Conservation (phyloP, 2,329 filamentous ascomycete genomes). For the Colletotrichum nymphaeae region DNA sequence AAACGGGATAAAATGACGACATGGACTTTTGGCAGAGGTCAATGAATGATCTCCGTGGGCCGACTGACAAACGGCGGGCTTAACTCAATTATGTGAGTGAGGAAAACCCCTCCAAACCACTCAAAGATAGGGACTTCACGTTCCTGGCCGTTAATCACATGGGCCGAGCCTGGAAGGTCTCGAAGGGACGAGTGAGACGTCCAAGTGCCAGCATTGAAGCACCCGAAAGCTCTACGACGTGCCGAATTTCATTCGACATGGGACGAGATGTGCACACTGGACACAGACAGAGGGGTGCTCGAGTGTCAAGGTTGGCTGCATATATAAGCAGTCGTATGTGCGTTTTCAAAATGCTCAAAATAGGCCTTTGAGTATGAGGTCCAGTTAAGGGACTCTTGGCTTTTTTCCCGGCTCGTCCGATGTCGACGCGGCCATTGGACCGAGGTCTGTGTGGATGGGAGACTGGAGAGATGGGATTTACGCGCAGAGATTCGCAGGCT, state of each 20-base stretch:
- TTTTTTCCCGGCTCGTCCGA: slow-evolving; percentile 23
- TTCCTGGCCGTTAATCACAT: neutral
- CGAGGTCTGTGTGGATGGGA: slow-evolving; percentile 5
- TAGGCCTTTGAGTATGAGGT: neutral
- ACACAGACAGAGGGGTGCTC: slow-evolving; percentile 4
- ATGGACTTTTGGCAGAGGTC: slow-evolving; percentile 23
- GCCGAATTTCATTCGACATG: neutral
- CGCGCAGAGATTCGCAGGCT: neutral
- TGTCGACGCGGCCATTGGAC: slow-evolving; percentile 13
- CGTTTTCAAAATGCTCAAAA: neutral
- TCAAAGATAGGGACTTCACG: neutral
- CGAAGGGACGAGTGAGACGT: slow-evolving; percentile 11
- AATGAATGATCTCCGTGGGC: slow-evolving; percentile 1
- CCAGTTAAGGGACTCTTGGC: slow-evolving; percentile 16
- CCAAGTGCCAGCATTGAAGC: slow-evolving; percentile 5
- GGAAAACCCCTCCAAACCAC: neutral
- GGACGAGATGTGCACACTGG: neutral
- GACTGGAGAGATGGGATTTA: slow-evolving; percentile 12
- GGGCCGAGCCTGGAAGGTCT: neutral
- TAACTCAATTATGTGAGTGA: slow-evolving; percentile 2
- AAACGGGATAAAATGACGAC: slow-evolving; percentile 29
- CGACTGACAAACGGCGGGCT: slow-evolving; percentile 7
- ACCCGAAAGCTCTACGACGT: neutral
- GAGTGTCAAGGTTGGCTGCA: slow-evolving; percentile 13
- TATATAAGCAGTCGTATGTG: neutral